Conservation (phyloP, 2,329 filamentous ascomycete genomes). For the Leptographium galeiforme region DNA sequence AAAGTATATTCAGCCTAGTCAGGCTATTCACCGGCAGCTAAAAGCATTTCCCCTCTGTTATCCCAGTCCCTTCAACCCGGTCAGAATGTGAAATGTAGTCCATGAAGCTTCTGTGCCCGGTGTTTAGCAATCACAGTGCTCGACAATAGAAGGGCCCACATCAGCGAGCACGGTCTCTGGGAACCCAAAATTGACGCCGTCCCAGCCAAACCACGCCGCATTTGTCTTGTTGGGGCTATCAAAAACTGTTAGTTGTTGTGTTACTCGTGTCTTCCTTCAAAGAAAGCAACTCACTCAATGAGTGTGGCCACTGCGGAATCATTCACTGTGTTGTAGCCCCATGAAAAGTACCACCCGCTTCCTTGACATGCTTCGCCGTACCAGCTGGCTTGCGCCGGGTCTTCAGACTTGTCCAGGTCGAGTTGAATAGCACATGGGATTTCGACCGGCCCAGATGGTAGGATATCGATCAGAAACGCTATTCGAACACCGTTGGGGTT, state of each 20-base stretch:
- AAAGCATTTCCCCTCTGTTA: too few species aligned
- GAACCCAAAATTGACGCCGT: constrained; percentile 8
- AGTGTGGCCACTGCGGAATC: constrained; percentile 19
- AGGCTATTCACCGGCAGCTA: too few species aligned
- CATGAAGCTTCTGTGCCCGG: too few species aligned
- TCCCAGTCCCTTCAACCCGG: too few species aligned
- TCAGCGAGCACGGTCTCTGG: constrained; percentile 1
- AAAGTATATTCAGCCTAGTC: too few species aligned
- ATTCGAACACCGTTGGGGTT: constrained; percentile 5
- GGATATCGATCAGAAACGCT: constrained; percentile 8
- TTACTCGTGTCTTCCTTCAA: neutral
- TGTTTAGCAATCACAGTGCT: constrained; percentile 6
- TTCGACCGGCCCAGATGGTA: constrained; percentile 3
- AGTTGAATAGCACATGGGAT: constrained; percentile 11
- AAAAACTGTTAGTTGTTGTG: neutral
- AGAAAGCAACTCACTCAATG: constrained; percentile 15
- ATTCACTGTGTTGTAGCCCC: constrained; percentile 17
- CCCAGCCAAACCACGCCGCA: constrained; percentile 13
- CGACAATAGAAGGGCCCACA: constrained; percentile 7
- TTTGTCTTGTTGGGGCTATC: constrained; percentile 7
- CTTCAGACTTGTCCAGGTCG: constrained; percentile 2
- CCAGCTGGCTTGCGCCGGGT: constrained; percentile 15
- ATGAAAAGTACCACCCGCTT: constrained; percentile 17
- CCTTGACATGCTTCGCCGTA: constrained; percentile 12
- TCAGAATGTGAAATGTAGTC: too few species aligned